Evolutionary conservation across 2,329 filamentous ascomycete species (phyloP).

Genomic region (Drechslerella dactyloides): DNA sequence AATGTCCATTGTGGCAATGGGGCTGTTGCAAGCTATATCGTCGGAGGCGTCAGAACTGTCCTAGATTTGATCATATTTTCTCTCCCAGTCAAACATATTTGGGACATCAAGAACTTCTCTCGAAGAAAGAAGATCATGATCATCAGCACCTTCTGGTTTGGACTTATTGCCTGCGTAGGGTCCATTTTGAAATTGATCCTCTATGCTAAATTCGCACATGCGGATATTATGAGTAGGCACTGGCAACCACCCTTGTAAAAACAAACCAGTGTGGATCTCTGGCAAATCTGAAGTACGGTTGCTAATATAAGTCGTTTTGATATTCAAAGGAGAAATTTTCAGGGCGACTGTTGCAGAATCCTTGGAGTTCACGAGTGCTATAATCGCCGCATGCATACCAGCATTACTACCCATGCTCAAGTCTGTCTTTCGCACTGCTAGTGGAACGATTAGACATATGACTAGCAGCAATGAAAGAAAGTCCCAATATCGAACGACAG

Average conservation of each 20-base stretch:
- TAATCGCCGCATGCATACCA: conserved; percentile 42
- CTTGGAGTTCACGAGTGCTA: conserved; percentile 39
- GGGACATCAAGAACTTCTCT: conserved; percentile 44
- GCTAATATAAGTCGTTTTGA: background rate
- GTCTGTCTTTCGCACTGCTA: conserved; percentile 36
- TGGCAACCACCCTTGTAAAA: background rate
- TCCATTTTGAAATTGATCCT: conserved; percentile 40
- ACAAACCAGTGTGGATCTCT: background rate
- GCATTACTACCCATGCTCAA: conserved; percentile 47
- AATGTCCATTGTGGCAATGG: conserved; percentile 21
- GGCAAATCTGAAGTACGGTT: no score
- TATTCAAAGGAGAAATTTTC: conserved; percentile 23
- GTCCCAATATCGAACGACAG: conserved; percentile 34
- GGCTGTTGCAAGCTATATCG: conserved; percentile 14
- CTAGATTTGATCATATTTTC: conserved; percentile 41
- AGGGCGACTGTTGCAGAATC: conserved; percentile 30
- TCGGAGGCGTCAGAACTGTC: conserved; percentile 23
- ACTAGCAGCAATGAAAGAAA: conserved; percentile 22
- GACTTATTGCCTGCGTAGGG: conserved; percentile 34
- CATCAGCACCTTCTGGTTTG: conserved; percentile 35
- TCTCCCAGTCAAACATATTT: conserved; percentile 45
- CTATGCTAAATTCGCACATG: conserved; percentile 20
- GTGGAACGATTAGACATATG: conserved; percentile 33
- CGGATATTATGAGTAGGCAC: conserved; percentile 37
- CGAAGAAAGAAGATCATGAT: conserved; percentile 42